Percentiles rank a stretch among this genome's conserved stretches.
phyloP scores from a whole-genome alignment of 2,329 filamentous ascomycete genomes.

The Corynespora cassiicola region DNA sequence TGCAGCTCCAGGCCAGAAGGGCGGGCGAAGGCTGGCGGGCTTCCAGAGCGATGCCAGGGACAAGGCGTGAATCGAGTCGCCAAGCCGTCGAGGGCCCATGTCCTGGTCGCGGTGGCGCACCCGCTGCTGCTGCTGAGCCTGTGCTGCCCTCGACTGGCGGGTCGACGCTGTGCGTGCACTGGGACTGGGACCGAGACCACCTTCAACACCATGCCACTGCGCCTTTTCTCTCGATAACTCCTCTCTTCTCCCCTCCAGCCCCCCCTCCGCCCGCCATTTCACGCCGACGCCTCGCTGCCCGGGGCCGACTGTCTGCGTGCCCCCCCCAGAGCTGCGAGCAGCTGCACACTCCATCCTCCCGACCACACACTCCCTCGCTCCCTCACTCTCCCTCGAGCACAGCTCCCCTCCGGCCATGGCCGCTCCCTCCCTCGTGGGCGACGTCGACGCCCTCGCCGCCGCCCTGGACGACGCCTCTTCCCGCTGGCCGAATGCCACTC shows the following conservation, averaged over 20 bases:
- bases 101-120: too few species aligned
- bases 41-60: too few species aligned
- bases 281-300: slow-evolving; percentile 5
- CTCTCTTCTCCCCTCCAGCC: slow-evolving; percentile 13
- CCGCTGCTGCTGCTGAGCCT: too few species aligned
- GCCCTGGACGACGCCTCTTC: slow-evolving; percentile 18
- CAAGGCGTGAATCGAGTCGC: too few species aligned
- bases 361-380: slow-evolving; percentile 3
- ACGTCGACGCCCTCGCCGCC: slow-evolving; percentile 13
- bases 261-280: slow-evolving; percentile 8
- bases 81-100: not conserved
- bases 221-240: slow-evolving; percentile 11
- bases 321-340: slow-evolving; percentile 18
- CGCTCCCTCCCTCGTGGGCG: slow-evolving; percentile 16
- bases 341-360: not conserved
- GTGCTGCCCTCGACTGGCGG: too few species aligned
- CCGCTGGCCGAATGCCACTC: slow-evolving; percentile 24
- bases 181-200: slow-evolving; percentile 2
- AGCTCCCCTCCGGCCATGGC: too few species aligned
- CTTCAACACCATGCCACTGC: slow-evolving; percentile 15
- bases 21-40: too few species aligned
- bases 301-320: slow-evolving; percentile 12
- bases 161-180: too few species aligned
- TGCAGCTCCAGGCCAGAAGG: too few species aligned
- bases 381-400: too few species aligned